Base-by-base conservation (phyloP, 352 stramenopile genomes). In the Globisporangium orthogonon region DNA sequence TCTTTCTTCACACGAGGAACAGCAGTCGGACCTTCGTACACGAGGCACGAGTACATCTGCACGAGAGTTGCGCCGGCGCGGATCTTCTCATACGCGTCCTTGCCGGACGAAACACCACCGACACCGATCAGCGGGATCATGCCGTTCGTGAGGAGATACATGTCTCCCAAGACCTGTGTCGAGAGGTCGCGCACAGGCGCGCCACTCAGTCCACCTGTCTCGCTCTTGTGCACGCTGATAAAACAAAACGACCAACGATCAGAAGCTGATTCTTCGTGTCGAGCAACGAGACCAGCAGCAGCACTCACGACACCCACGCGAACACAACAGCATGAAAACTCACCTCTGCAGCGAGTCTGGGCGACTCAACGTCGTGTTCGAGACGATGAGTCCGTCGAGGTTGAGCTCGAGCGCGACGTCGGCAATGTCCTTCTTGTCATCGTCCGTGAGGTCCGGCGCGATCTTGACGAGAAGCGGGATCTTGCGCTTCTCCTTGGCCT, bases 51-150 rank as follows among this genome's bases (percentile, higher is more conserved):
- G 74, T 98, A 98, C 66, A 98, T 85, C 61, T 98, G 89, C 55
- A 98, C 93, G 13, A 97, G 78, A 43, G 81, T 97, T 7, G 97
- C 97, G 33, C 97, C 97, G 7, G 97, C 97, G 33, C 85, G 86
- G 51, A 99, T 96, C 79, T 99, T 99, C 43, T 99, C 97, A 66
- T 98, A 99, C 0, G 89, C 97, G 68, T 99, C 96, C 56, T 97
- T 71, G 11, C 91, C 91, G n/a, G 71, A 91, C 3, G 80, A 81
- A 35, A 98, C 85, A 33, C 93, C 92, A 6, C 91, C 97, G 5
- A 99, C 96, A 23, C 97, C 97, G 54, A 99, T 97, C 40, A 99
- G 93, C 15, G 91, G 93, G 41, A 99, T 77, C 58, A 86, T 69
- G 18, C 95, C 95, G 35, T 97, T 68, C 0, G 96, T 99, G 5